Conservation (phyloP, 148 eudicot species). For the Camellia lanceoleosa region DNA sequence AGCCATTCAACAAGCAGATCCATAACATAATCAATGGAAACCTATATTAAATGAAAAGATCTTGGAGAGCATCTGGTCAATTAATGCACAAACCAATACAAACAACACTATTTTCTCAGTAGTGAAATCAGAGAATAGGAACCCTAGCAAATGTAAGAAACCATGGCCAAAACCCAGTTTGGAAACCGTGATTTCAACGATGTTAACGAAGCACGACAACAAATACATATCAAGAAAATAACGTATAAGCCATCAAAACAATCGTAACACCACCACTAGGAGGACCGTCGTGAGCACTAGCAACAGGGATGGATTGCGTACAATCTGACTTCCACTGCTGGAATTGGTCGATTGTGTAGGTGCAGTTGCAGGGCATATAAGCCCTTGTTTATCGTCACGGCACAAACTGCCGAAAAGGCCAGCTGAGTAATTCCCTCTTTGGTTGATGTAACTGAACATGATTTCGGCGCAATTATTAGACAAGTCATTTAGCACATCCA, state of each 20-base stretch:
- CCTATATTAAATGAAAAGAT: no score
- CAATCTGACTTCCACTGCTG: neutral
- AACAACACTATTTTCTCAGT: neutral
- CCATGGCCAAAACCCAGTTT: no score
- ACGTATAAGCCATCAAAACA: neutral
- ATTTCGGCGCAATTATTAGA: conserved; percentile 35
- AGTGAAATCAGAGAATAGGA: neutral
- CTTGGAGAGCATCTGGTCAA: neutral
- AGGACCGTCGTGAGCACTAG: conserved; percentile 9
- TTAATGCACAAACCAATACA: neutral
- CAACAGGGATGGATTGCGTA: conserved; percentile 4
- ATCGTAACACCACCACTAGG: neutral
- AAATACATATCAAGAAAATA: neutral
- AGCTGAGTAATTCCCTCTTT: conserved; percentile 42
- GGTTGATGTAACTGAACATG: conserved; percentile 56
- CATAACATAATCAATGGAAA: no score
- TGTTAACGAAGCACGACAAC: neutral
- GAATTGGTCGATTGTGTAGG: conserved; percentile 9
- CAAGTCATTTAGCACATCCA: conserved; percentile 31
- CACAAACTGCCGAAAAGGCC: conserved; percentile 42
- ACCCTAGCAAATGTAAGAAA: neutral
- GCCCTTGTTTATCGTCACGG: conserved; percentile 32
- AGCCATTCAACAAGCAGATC: no score
- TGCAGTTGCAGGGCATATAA: conserved; percentile 29
- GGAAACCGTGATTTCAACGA: neutral